These are phyloP conservation scores for Alternaria sp. DNA, from an alignment of 2,329 filamentous ascomycete species.

Conservation along the genomic window DNA sequence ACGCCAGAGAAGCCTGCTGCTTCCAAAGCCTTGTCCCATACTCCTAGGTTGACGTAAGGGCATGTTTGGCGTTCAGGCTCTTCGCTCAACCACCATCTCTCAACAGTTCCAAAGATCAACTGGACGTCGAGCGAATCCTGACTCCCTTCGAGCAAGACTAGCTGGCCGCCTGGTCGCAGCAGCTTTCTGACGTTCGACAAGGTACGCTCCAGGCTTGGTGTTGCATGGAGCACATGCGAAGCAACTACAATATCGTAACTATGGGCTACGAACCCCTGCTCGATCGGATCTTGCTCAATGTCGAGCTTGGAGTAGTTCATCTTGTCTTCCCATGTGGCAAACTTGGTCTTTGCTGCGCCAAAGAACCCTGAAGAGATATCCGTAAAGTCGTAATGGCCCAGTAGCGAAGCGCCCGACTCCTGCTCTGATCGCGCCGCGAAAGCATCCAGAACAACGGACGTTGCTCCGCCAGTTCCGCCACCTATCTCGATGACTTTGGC, in stretches of 20 bases:
- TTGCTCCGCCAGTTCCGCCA: slow-evolving; percentile 1
- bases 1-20: neutral
- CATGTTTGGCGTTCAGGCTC: neutral
- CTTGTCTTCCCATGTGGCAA: neutral
- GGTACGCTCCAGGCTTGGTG: neutral
- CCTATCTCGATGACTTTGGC: slow-evolving; percentile 5
- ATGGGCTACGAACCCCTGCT: neutral
- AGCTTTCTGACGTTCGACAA: neutral
- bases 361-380: slow-evolving; percentile 3
- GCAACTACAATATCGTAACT: slow-evolving; percentile 3
- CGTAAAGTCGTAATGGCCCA: neutral
- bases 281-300: neutral
- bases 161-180: neutral
- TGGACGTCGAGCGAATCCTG: neutral
- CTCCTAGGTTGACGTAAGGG: neutral
- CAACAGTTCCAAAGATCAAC: neutral
- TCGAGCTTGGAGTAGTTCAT: neutral
- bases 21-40: neutral
- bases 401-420: neutral
- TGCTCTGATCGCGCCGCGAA: neutral
- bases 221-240: neutral
- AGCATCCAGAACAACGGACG: neutral
- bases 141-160: neutral
- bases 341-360: neutral
- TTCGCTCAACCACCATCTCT: neutral